Conservation (phyloP, 768 basidiomycete genomes). For the Lenzites betulinus region DNA sequence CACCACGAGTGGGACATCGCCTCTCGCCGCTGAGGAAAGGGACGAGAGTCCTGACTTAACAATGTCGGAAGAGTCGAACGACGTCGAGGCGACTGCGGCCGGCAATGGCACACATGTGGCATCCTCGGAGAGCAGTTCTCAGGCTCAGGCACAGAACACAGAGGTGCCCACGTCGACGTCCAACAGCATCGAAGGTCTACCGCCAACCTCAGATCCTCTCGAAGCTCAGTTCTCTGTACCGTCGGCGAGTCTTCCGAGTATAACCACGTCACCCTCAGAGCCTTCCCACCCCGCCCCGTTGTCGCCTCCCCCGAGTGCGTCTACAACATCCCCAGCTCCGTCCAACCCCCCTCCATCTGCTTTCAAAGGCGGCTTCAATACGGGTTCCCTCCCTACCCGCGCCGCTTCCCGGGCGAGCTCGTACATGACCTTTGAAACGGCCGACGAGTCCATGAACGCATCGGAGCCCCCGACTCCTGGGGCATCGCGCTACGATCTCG, state of each 20-base stretch:
- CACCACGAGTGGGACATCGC: neutral
- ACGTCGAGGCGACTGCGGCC: neutral
- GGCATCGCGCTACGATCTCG: conserved; percentile 9
- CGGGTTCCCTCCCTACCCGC: conserved; percentile 14
- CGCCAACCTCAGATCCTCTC: too few species aligned
- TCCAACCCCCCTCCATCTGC: conserved; percentile 17
- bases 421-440: conserved; percentile 28
- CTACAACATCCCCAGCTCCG: neutral
- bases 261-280: neutral
- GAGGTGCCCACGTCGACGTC: too few species aligned
- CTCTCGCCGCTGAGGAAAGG: neutral
- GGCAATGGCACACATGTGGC: neutral
- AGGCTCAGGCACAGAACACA: too few species aligned
- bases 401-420: conserved; percentile 31
- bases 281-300: neutral
- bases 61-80: neutral
- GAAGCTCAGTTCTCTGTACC: too few species aligned
- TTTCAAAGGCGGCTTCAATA: conserved; percentile 10
- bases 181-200: too few species aligned
- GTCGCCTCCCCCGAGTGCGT: neutral
- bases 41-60: neutral
- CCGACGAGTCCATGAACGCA: conserved; percentile 23
- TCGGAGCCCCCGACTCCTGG: conserved; percentile 12
- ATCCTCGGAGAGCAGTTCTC: neutral
- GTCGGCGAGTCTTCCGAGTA: neutral